Evolutionary conservation across 2,329 filamentous ascomycete species (phyloP).

Genomic region (Epicoccum nigrum): DNA sequence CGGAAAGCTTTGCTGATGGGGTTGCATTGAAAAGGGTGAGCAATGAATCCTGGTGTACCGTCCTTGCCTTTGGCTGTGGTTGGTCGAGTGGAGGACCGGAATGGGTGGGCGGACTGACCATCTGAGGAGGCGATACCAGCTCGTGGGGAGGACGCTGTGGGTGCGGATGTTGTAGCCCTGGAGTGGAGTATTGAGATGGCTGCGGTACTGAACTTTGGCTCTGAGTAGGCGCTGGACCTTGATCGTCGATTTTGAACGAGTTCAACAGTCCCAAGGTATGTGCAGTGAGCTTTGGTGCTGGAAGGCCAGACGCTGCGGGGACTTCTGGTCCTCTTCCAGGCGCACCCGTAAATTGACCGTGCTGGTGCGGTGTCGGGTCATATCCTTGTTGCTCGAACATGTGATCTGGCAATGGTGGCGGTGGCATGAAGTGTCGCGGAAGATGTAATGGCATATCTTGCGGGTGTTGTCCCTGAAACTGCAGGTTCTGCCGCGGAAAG

Average conservation of each 20-base stretch:
- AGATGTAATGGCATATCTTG: conserved; percentile 31
- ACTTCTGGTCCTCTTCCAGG: conserved; percentile 51
- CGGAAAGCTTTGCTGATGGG: conserved; percentile 29
- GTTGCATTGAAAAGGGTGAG: conserved; percentile 53
- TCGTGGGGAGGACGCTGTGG: conserved; percentile 31
- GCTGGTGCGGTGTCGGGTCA: conserved; percentile 43
- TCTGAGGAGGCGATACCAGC: conserved; percentile 34
- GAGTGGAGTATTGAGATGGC: conserved; percentile 29
- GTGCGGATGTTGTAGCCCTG: conserved; percentile 31
- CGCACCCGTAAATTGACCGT: conserved; percentile 40
- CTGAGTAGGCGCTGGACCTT: conserved; percentile 27
- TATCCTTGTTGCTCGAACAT: conserved; percentile 19
- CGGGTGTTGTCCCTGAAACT: conserved; percentile 28
- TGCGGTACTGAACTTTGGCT: conserved; percentile 15
- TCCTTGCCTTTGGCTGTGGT: conserved; percentile 46
- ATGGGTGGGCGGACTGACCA: conserved; percentile 37
- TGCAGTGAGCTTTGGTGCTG: conserved; percentile 62
- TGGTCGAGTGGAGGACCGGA: conserved; percentile 38
- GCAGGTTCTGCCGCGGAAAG: conserved; percentile 46
- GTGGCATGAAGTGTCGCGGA: conserved; percentile 30
- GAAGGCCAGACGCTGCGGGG: conserved; percentile 63
- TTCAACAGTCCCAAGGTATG: conserved; percentile 65
- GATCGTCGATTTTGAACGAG: conserved; percentile 57
- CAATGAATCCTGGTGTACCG: conserved; percentile 53
- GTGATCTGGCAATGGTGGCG: conserved; percentile 25